Conservation (phyloP, 805 yeast genomes). For the Cyberlindnera euphorbiiphila region DNA sequence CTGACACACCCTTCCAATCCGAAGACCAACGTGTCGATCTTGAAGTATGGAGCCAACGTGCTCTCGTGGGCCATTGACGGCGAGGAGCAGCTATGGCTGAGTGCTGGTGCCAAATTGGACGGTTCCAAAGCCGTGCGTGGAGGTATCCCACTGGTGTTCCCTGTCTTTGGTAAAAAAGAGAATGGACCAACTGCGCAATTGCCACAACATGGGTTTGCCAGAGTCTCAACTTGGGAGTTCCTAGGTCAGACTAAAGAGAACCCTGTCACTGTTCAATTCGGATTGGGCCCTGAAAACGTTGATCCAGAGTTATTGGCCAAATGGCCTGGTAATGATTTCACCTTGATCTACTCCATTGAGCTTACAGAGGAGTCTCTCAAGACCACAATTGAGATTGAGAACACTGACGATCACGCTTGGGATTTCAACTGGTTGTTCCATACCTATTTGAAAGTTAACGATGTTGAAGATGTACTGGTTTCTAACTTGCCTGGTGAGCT, state of each 20-base stretch:
- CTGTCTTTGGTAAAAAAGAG: constrained; percentile 77
- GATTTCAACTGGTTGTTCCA: constrained; percentile 95
- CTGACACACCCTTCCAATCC: constrained; percentile 51
- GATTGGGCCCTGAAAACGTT: constrained; percentile 81
- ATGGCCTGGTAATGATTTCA: constrained; percentile 61
- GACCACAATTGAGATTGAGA: constrained; percentile 73
- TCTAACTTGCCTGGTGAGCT: constrained; percentile 71
- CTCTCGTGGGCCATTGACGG: constrained; percentile 74
- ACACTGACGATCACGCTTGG: constrained; percentile 59
- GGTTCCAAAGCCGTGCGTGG: constrained; percentile 96
- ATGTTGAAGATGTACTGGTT: constrained; percentile 73
- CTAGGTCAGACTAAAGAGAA: constrained; percentile 73
- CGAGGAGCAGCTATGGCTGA: constrained; percentile 80
- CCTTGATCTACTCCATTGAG: constrained; percentile 65
- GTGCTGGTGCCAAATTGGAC: constrained; percentile 75
- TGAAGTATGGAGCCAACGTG: constrained; percentile 87
- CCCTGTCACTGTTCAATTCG: constrained; percentile 85
- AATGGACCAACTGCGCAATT: constrained; percentile 57
- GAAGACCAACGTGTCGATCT: constrained; percentile 57
- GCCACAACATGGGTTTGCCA: constrained; percentile 97
- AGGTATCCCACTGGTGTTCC: constrained; percentile 95
- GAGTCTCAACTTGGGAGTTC: constrained; percentile 90
- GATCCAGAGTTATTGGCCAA: constrained; percentile 61
- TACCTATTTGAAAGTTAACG: constrained; percentile 74
- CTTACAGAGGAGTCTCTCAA: constrained; percentile 54